Evolutionary conservation across 495 filamentous ascomycete species (phyloP), one percentile per base, ranked within the genome.

Genomic region (Acidomyces sp.): DNA sequence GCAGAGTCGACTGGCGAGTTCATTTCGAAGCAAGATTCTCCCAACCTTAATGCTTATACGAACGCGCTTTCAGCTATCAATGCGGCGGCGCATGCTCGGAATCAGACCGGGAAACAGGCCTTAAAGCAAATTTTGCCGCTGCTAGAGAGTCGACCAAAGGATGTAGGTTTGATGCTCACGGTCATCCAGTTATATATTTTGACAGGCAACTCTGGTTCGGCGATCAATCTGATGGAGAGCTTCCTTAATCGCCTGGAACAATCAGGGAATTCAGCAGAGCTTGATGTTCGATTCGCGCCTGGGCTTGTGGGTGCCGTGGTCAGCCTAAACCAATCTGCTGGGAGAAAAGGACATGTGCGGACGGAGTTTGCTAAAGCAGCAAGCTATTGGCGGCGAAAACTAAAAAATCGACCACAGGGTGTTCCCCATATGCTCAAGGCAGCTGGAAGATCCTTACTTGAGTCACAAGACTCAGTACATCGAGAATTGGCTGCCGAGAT

Each of bases 261-360:
- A 24, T 75, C 75, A 9, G 68, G 66, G 6, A 71, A 76, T 10
- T 57, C 66, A 10, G 57, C 66, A 20, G 73, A 85, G 45, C 66
- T 73, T 36, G 70, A 76, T 22, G 75, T 80, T 22, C 81, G 85
- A 21, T 92, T 77, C 56, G 77, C 84, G 23, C 90, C 92, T 0
- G 92, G 92, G 19, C 65, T 99, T 0, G 70, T 94, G 12, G 82
- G 80, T n/a, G 66, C 85, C 2, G 67, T 85, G 3, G 77, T 94
- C 11, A 77, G 82, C 2, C 65, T 99, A 0, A 93, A 94, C 60
- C 72, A 73, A 43, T 63, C 66, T 2, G 81, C 92, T 59, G 77
- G 78, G 39, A 83, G 86, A n/a, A 82, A 76, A 41, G 55, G 70
- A 17, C 76, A 82, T 27, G 73, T 82, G 46, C 79, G 77, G 38